Conservation (phyloP, 2,329 filamentous ascomycete species). For the Scopulariopsis brevicaulis region DNA sequence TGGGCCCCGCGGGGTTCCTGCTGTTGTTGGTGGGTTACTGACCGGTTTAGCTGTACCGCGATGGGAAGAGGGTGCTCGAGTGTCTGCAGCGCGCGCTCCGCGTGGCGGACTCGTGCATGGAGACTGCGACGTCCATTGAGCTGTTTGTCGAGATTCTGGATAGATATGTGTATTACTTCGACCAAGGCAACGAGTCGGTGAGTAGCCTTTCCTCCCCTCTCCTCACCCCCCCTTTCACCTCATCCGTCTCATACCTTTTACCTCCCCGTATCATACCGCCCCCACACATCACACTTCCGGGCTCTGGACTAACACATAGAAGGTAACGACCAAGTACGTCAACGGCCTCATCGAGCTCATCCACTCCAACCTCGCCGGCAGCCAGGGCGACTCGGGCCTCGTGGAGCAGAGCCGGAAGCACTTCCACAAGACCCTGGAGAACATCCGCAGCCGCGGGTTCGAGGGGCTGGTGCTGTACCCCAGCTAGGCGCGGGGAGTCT, state of each 20-base stretch:
- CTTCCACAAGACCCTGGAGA: conserved; percentile 89
- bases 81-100: conserved; percentile 90
- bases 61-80: conserved; percentile 93
- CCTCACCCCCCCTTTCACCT: not conserved
- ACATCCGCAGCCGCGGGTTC: conserved; percentile 83
- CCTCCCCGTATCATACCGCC: not conserved
- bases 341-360: conserved; percentile 98
- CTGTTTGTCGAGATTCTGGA: conserved; percentile 98
- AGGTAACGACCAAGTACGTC: conserved; percentile 91
- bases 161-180: conserved; percentile 98
- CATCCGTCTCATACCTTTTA: not conserved
- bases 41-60: conserved; percentile 70
- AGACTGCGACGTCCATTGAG: conserved; percentile 92
- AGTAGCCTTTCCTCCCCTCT: conserved; percentile 6
- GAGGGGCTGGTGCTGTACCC: conserved; percentile 75
- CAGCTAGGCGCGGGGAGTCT: conserved; percentile 15
- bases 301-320: not conserved
- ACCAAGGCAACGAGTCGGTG: conserved; percentile 94
- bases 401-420: conserved; percentile 87
- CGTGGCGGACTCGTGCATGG: conserved; percentile 98
- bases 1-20: not conserved
- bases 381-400: conserved; percentile 67
- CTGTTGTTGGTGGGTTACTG: not conserved
- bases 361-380: conserved; percentile 85
- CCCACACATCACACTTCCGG: too few species aligned